These are phyloP conservation scores for Botrytis squamosa DNA, from an alignment of 2,329 filamentous ascomycete species.

Conservation along the genomic window DNA sequence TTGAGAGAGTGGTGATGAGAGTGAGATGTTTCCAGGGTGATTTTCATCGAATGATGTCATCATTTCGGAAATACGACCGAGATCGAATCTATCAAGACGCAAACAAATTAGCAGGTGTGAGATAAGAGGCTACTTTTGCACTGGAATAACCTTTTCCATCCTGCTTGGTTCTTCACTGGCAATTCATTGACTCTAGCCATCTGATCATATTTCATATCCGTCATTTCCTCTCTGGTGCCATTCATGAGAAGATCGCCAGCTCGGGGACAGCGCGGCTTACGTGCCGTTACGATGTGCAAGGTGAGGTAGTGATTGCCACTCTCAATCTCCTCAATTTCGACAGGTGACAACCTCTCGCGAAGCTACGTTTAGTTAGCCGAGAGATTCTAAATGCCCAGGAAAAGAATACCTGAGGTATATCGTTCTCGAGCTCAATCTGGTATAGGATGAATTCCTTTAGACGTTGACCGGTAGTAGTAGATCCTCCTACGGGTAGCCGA, in stretches of 20 bases:
- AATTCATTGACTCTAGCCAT: slow-evolving; percentile 30
- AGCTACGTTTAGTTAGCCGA: slow-evolving; percentile 28
- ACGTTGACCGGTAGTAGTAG: background rate
- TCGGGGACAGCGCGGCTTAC: slow-evolving; percentile 33
- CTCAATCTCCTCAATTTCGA: slow-evolving; percentile 23
- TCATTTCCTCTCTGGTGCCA: slow-evolving; percentile 36
- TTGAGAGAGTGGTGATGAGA: background rate
- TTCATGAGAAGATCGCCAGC: slow-evolving; percentile 34
- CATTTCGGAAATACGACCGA: slow-evolving; percentile 10
- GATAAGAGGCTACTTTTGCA: background rate
- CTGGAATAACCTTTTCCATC: slow-evolving; percentile 19
- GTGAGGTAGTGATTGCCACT: slow-evolving; percentile 34
- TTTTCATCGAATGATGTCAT: slow-evolving; percentile 13
- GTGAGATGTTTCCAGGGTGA: slow-evolving; percentile 13
- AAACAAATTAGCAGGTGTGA: background rate
- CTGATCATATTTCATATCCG: slow-evolving; percentile 32
- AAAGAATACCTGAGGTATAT: slow-evolving; percentile 17
- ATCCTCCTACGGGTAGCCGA: slow-evolving; percentile 31
- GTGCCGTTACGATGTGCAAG: slow-evolving; percentile 37
- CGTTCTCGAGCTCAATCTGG: slow-evolving; percentile 25
- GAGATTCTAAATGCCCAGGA: background rate
- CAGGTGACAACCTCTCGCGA: slow-evolving; percentile 21
- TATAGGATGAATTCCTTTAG: slow-evolving; percentile 18
- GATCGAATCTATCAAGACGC: slow-evolving; percentile 14
- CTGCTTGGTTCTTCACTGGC: slow-evolving; percentile 4